phyloP scores from a whole-genome alignment of 805 yeast species.

The Isabelozyma heimii region DNA sequence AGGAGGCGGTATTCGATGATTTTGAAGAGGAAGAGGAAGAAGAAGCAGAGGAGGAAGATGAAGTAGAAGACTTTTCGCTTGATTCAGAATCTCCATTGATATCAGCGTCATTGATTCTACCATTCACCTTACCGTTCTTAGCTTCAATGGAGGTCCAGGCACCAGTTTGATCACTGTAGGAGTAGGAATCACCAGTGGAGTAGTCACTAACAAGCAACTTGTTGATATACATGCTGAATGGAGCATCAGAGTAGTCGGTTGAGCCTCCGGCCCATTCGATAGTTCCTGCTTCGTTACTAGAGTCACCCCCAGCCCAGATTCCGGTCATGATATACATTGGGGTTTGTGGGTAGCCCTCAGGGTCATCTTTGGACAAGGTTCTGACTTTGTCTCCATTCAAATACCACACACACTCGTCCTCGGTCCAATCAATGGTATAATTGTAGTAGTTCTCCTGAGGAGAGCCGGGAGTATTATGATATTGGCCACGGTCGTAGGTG shows the following conservation, averaged over 20 bases:
- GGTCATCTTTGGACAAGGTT: constrained; percentile 49
- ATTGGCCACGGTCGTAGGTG: constrained; percentile 77
- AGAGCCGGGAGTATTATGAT: constrained; percentile 48
- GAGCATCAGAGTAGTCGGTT: constrained; percentile 61
- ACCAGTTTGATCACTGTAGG: constrained; percentile 54
- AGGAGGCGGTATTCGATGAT: neutral
- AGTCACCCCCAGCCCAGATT: constrained; percentile 80
- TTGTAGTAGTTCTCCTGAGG: constrained; percentile 65
- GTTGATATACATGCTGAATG: constrained; percentile 63
- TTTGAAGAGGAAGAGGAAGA: constrained; percentile 1
- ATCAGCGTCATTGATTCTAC: constrained; percentile 46
- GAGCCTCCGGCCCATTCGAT: constrained; percentile 80
- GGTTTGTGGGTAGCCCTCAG: constrained; percentile 79
- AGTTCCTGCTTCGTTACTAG: constrained; percentile 60
- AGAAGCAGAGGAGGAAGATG: neutral
- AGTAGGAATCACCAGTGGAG: constrained; percentile 58
- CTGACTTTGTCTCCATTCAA: constrained; percentile 68
- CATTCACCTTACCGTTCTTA: constrained; percentile 57
- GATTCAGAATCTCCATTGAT: neutral
- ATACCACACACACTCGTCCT: constrained; percentile 60
- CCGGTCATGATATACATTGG: constrained; percentile 74
- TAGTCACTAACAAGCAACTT: constrained; percentile 59
- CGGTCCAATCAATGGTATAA: constrained; percentile 82
- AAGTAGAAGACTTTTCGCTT: neutral
- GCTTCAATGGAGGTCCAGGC: constrained; percentile 57